Evolutionary conservation across 2,329 filamentous ascomycete genomes (phyloP), one percentile per base, ranked within the genome.

Genomic region (Aspergillus bombycis): DNA sequence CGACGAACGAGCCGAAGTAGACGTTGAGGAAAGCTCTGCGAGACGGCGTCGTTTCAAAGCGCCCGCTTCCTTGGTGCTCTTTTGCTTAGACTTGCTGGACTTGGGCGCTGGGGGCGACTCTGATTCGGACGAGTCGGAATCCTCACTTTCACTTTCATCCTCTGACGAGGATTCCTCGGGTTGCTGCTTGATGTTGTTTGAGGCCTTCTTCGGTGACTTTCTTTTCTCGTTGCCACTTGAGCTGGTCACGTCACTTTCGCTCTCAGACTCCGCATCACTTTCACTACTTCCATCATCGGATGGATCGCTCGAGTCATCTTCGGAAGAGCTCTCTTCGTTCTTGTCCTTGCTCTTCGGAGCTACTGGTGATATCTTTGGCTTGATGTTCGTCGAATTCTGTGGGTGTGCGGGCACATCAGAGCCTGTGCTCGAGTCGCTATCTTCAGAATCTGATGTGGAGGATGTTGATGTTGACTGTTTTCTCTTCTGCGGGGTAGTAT

Each of bases 221-320:
- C 11, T 5, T 30, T 32, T 52, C 14, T 52, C 53, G 23, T 30
- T 52, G 28, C 48, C 36, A n/a, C 55, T 56, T 12, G 64, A 60
- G 16, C 64, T 61, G 9, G 68, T 66, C 2, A 67, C 65, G 7
- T 61, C 62, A 10, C 54, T 57, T 6, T 62, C 61, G 43, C 53
- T 62, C 23, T 46, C 58, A n/a, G 67, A 52, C 52, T 67, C n/a
- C 52, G 57, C 38, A 46, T 54, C 11, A 62, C 57, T 36, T 57
- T 62, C 53, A 56, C 53, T 41, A 34, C 23, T 38, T 21, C 41
- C 41, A 11, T 36, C 56, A 45, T 23, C 10, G 36, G 56, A 43
- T 28, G 38, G 36, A 16, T 50, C 28, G n/a, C 16, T 34, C 36
- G 30, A 34, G 56, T 30, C 26, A 28, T 46, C 41, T 34, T 58